A percentile compares a stretch with the other conserved stretches of the same genome.
Evolutionary conservation across 2,329 filamentous ascomycete genomes (phyloP).

Genomic region (Leptographium lundbergii): DNA sequence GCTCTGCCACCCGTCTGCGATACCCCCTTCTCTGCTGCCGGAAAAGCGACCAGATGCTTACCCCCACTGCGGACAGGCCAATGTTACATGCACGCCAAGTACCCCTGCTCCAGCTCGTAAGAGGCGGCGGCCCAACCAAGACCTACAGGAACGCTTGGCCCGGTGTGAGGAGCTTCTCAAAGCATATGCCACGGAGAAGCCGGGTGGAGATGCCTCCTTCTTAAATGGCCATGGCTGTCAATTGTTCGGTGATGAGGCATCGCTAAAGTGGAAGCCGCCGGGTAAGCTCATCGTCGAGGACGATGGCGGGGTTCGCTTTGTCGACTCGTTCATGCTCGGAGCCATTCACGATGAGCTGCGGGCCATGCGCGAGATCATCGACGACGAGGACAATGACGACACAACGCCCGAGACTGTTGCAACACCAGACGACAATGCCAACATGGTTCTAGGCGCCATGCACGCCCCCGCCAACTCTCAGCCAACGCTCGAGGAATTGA

Average conservation of each 20-base stretch:
- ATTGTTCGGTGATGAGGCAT: conserved; percentile 18
- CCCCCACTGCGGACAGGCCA: conserved; percentile 29
- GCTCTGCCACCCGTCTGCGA: neutral
- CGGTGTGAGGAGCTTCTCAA: conserved; percentile 46
- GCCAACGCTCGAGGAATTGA: conserved; percentile 34
- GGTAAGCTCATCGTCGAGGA: conserved; percentile 44
- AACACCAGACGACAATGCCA: conserved; percentile 36
- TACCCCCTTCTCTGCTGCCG: neutral
- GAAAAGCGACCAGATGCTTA: neutral
- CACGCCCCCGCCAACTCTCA: conserved; percentile 13
- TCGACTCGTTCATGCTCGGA: conserved; percentile 42
- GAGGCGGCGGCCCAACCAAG: conserved; percentile 45
- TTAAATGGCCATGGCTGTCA: conserved; percentile 10
- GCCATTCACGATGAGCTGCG: conserved; percentile 45
- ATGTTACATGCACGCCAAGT: conserved; percentile 46
- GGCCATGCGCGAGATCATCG: conserved; percentile 47
- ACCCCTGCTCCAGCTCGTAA: conserved; percentile 48
- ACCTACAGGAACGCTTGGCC: conserved; percentile 46
- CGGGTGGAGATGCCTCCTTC: conserved; percentile 12
- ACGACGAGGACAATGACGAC: conserved; percentile 37
- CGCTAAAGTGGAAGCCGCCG: conserved; percentile 27
- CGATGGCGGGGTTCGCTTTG: conserved; percentile 41
- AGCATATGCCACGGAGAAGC: conserved; percentile 34
- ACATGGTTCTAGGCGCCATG: conserved; percentile 30
- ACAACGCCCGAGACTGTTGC: conserved; percentile 30